These are phyloP conservation scores for Phytophthora aleatoria DNA, from an alignment of 352 stramenopile species.

Conservation along the genomic window DNA sequence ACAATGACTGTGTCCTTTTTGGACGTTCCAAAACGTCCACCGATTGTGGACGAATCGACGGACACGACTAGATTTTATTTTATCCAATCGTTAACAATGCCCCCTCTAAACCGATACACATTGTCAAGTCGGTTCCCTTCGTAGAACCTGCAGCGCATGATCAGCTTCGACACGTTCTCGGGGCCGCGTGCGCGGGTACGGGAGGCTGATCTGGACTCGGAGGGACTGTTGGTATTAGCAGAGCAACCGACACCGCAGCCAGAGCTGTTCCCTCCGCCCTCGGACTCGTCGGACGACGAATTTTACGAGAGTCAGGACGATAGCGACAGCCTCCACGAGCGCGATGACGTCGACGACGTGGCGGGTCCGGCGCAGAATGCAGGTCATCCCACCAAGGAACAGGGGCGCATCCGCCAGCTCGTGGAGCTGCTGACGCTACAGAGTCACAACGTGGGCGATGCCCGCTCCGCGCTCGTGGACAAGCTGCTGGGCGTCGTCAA, in stretches of 20 bases:
- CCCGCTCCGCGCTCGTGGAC: conserved; percentile 57
- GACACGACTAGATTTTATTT: conserved; percentile 1
- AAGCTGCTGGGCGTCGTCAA: conserved; percentile 58
- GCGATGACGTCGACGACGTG: conserved; percentile 7
- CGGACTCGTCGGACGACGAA: conserved; percentile 10
- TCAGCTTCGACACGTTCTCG: conserved; percentile 83
- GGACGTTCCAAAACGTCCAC: conserved; percentile 3
- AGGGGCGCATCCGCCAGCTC: conserved; percentile 50
- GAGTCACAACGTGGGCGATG: conserved; percentile 56
- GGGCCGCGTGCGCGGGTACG: conserved; percentile 36
- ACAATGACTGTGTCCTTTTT: neutral
- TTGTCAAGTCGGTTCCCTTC: conserved; percentile 8
- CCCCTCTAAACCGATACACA: conserved; percentile 2
- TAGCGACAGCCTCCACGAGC: conserved; percentile 43
- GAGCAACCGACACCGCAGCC: conserved; percentile 19
- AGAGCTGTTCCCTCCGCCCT: conserved; percentile 13
- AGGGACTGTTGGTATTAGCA: conserved; percentile 28
- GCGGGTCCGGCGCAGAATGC: neutral
- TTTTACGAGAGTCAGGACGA: conserved; percentile 43
- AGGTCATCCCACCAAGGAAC: neutral
- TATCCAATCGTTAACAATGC: conserved; percentile 7
- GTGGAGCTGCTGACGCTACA: conserved; percentile 71
- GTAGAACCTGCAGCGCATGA: conserved; percentile 38
- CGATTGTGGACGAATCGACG: too few relatives aligned
- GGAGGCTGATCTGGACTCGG: conserved; percentile 42